phyloP scores from a whole-genome alignment of 805 yeast genomes.

The Tetrapisispora namnaoensis region DNA sequence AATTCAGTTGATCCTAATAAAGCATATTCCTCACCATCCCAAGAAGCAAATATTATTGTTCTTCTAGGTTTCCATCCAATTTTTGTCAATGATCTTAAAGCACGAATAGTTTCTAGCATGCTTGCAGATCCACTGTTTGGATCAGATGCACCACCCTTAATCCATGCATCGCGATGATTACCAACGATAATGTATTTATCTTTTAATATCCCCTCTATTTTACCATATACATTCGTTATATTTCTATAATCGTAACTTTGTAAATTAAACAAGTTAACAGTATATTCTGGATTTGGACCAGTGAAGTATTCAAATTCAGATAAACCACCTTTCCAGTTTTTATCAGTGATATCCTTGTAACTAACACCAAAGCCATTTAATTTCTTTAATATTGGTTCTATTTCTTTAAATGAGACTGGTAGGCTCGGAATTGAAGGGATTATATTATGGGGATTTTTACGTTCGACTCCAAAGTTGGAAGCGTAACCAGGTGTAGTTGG shows the following conservation, averaged over 20 bases:
- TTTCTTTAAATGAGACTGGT: conserved; percentile 58
- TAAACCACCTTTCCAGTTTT: conserved; percentile 38
- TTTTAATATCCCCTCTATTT: conserved; percentile 62
- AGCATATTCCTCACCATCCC: conserved; percentile 75
- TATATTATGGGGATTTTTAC: conserved; percentile 39
- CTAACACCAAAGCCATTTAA: conserved; percentile 49
- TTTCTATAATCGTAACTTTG: conserved; percentile 54
- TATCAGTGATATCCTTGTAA: conserved; percentile 31
- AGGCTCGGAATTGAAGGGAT: conserved; percentile 62
- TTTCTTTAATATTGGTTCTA: conserved; percentile 48
- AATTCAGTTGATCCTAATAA: conserved; percentile 76
- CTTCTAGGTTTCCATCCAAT: conserved; percentile 78
- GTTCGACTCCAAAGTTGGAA: conserved; percentile 37
- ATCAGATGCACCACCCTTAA: conserved; percentile 60
- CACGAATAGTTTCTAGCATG: conserved; percentile 58
- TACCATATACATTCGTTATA: conserved; percentile 71
- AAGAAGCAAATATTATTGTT: conserved; percentile 70
- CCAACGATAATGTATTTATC: conserved; percentile 70
- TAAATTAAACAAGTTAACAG: conserved; percentile 46
- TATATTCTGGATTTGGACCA: conserved; percentile 39
- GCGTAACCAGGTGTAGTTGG: conserved; percentile 70
- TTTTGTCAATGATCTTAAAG: conserved; percentile 54
- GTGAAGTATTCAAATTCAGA: conserved; percentile 38
- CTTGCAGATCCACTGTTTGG: conserved; percentile 70
- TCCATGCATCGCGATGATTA: conserved; percentile 78